A percentile compares a stretch with the other conserved stretches of the same genome.
Evolutionary conservation across 2,329 filamentous ascomycete genomes (phyloP).

Genomic region (Aspergillus bombycis): DNA sequence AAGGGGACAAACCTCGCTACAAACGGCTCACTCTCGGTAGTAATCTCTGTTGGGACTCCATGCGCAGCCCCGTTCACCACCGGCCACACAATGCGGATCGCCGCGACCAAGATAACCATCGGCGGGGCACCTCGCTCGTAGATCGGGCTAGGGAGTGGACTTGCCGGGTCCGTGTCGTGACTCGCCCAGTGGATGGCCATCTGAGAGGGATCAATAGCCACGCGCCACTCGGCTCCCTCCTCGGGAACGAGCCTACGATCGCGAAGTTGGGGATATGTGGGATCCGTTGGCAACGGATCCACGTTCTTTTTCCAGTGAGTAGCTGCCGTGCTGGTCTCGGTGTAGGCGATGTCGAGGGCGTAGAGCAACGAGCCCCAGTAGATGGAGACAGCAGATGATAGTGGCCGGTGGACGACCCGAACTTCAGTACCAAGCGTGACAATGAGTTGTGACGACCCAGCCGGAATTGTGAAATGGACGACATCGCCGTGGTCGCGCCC

Average conservation of each 20-base stretch:
- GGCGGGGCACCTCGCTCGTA: constrained; percentile 4
- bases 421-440: neutral
- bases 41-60: constrained; percentile 36
- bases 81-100: constrained; percentile 39
- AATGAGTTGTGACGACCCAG: neutral
- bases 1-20: constrained; percentile 49
- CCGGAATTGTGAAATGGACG: neutral
- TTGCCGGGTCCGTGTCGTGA: neutral
- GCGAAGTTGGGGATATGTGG: neutral
- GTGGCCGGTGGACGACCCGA: neutral
- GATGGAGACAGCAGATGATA: neutral
- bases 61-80: constrained; percentile 36
- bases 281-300: neutral
- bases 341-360: neutral
- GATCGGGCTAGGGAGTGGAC: constrained; percentile 3
- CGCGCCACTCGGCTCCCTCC: neutral
- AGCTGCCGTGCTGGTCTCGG: neutral
- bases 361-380: constrained; percentile 6
- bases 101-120: constrained; percentile 28
- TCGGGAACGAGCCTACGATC: neutral
- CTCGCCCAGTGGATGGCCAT: neutral
- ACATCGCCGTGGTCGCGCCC: neutral
- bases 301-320: constrained; percentile 2
- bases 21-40: constrained; percentile 36
- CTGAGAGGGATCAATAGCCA: constrained; percentile 1